Base-by-base conservation (phyloP, 331 rosid species). In the Quercus tomentella region DNA sequence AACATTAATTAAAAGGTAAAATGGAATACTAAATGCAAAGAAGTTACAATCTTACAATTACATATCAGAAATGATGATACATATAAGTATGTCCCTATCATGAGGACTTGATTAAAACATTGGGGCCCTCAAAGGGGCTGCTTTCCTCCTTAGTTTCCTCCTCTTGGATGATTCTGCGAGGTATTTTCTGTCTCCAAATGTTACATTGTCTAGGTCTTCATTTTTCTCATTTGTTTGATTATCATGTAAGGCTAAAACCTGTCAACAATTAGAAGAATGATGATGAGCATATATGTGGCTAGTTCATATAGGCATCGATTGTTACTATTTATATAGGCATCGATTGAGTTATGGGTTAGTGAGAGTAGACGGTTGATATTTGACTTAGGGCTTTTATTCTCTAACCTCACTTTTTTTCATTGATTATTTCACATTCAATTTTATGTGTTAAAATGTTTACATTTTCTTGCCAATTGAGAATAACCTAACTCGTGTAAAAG, bases 161-260 rank as follows among this genome's bases (percentile, higher is more conserved):
- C 26, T 66, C 3, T 67, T 67, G 51, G 51, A 7, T 67, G 26
- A 31, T 33, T 31, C 0, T 33, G 52, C 18, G 4, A 31, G 51
- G 51, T 8, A 18, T 67, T 33, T 18, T 67, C 25, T 20, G 18
- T 20, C 25, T 67, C 51, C 72, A 67, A 67, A 17, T 67, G 8
- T 67, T 3, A 31, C 72, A 4, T n/a, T 33, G 25, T 33, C 72
- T 33, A 20, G 51, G 52, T 33, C 72, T 67, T 33, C 72, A 67
- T 18, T 23, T 33, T 20, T 67, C 52, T 8, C 51, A 9, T 4
- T 67, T 0, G 26, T 67, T 21, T 67, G 72, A 67, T 7, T 17
- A 33, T 33, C 7, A 10, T 33, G n/a, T 18, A 67, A 18, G 25
- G 52, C 26, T 67, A 31, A 63, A 41, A 77, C 82, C 82, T 82